phyloP scores from a whole-genome alignment of 169 alveolate genomes.

The Eimeria tenella region DNA sequence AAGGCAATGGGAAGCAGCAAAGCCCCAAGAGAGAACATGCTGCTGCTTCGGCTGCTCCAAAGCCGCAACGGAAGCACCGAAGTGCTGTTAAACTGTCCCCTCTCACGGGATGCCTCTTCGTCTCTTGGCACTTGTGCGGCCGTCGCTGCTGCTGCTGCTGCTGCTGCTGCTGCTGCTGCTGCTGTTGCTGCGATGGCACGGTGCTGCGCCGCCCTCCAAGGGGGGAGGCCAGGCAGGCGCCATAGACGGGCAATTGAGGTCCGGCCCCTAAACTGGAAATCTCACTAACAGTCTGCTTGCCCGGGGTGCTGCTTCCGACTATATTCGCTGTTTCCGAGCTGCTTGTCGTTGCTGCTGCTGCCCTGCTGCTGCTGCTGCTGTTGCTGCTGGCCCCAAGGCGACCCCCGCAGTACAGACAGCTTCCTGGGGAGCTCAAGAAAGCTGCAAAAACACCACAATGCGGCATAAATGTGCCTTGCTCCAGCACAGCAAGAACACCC shows the following conservation, averaged over 20 bases:
- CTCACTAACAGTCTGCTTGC: too few species aligned
- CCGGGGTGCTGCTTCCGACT: background rate
- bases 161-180: conserved; percentile 52
- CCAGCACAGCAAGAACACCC: too few species aligned
- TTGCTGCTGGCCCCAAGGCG: background rate
- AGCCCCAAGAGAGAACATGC: background rate
- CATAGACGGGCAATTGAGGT: background rate
- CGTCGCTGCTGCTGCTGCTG: background rate
- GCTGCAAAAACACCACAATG: background rate
- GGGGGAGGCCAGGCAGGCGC: background rate
- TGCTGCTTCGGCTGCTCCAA: conserved; percentile 7
- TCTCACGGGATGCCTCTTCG: background rate
- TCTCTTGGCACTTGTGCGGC: background rate
- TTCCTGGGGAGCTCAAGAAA: conserved; percentile 10
- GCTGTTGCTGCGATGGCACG: conserved; percentile 12
- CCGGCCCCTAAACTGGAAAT: background rate
- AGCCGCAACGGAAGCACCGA: background rate
- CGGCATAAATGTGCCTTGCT: background rate
- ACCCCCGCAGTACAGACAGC: conserved; percentile 3
- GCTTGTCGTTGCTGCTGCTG: conserved; percentile 30
- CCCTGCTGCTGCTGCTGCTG: background rate
- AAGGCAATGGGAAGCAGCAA: background rate
- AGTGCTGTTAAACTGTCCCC: conserved; percentile 25
- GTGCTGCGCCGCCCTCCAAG: background rate
- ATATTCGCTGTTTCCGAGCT: background rate